Evolutionary conservation across 805 yeast species (phyloP), one percentile per base, ranked within the genome.

Genomic region (Blastobotrys americana): DNA sequence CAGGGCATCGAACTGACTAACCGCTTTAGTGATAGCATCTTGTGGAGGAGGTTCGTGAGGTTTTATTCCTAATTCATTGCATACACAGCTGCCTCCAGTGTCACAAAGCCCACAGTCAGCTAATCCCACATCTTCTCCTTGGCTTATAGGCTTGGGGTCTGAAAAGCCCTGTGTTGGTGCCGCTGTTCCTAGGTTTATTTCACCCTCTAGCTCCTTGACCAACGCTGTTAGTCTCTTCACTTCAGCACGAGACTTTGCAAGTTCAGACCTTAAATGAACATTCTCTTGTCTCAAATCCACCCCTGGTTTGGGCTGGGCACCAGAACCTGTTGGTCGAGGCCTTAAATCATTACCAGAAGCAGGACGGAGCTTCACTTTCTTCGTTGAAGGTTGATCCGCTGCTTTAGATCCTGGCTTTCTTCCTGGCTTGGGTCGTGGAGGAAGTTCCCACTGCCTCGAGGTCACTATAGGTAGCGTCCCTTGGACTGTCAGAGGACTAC

Each of bases 361-460:
- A 15, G 36, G 10, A 6, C 37, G 43, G 36, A 6, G 50, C 46
- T 33, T 49, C 17, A 23, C 45, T 22, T 23, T 42, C 44, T 16
- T 49, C 15, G 20, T 34, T 28, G 36, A 41, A 31, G 34, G 49
- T 37, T 36, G 37, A 34, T 10, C 44, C 31, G 18, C 45, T 25
- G n/a, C 34, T 23, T 3, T 42, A 25, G 23, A 41, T 28, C 23
- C 34, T 23, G 52, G 53, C 37, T 49, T 52, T 9, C 55, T 41
- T 18, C 84, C 84, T 0, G 84, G 84, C 52, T 80, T 77, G 21
- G 85, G 85, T 54, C 84, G 68, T n/a, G 85, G 85, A 4, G 85
- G 87, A 17, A 79, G 64, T 4, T 77, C 82, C 88, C 85, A 82
- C 55, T 76, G 75, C 53, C 78, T 78, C 39, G 84, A 78, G 1